These are phyloP conservation scores for Tuber indicum DNA, from an alignment of 495 filamentous ascomycete genomes.

Conservation along the genomic window DNA sequence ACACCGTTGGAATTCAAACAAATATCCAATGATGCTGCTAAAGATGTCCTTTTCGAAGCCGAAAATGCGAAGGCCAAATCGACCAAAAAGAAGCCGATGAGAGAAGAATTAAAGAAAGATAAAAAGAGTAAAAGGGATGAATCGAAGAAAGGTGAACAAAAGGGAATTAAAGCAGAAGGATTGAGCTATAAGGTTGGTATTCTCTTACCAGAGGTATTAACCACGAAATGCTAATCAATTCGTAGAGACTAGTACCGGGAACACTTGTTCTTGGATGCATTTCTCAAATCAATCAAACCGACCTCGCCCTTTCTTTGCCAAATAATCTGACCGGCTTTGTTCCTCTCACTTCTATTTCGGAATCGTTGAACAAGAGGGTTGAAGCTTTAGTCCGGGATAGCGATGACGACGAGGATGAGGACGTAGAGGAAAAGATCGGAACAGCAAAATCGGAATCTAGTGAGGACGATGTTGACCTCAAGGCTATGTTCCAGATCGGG, in stretches of 20 bases:
- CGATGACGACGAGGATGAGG: slow-evolving; percentile 53
- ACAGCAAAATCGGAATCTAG: slow-evolving; percentile 27
- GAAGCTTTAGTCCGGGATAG: slow-evolving; percentile 58
- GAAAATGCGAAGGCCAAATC: slow-evolving; percentile 50
- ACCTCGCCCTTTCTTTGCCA: slow-evolving; percentile 73
- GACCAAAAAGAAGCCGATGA: slow-evolving; percentile 52
- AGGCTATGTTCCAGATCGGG: slow-evolving; percentile 67
- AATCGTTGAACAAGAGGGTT: slow-evolving; percentile 59
- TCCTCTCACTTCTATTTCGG: slow-evolving; percentile 82
- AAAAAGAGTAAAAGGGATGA: slow-evolving; percentile 46
- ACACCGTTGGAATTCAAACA: slow-evolving; percentile 94
- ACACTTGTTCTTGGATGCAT: slow-evolving; percentile 82
- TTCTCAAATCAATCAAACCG: slow-evolving; percentile 67
- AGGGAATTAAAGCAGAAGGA: slow-evolving; percentile 68
- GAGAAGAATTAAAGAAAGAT: slow-evolving; percentile 51
- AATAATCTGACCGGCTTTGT: slow-evolving; percentile 90
- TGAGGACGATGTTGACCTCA: slow-evolving; percentile 59
- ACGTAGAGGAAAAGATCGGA: slow-evolving; percentile 49
- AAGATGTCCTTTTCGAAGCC: slow-evolving; percentile 90
- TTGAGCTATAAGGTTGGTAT: slow-evolving; percentile 76
- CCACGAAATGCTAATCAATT: slow-evolving; percentile 44
- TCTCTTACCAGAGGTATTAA: background rate
- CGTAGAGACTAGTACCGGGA: slow-evolving; percentile 70
- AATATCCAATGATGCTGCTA: slow-evolving; percentile 85
- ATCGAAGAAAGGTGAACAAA: slow-evolving; percentile 48